Percentiles rank a stretch among this genome's conserved stretches.
These are phyloP conservation scores for Carallia pectinifolia DNA, from an alignment of 345 rosid genomes.

Conservation along the genomic window DNA sequence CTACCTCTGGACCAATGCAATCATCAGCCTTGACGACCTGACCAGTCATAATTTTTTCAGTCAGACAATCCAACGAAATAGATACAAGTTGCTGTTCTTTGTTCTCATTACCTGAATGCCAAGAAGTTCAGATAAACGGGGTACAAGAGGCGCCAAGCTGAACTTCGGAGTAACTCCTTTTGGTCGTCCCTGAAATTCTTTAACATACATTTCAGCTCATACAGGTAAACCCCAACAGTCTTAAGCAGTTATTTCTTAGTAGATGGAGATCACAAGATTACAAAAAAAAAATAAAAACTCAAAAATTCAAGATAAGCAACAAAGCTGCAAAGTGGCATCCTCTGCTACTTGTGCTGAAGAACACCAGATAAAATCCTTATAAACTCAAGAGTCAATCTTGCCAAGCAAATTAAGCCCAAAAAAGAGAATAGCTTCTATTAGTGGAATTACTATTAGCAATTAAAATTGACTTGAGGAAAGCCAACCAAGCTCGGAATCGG, in stretches of 20 bases:
- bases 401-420: too few relatives aligned
- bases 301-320: neutral
- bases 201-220: constrained; percentile 8
- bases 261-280: too few relatives aligned
- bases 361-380: too few relatives aligned
- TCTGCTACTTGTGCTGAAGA: neutral
- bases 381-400: neutral
- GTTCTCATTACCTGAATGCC: constrained; percentile 62
- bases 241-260: neutral
- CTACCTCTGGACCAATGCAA: constrained; percentile 88
- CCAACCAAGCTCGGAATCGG: too few relatives aligned
- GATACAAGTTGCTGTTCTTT: neutral
- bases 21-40: constrained; percentile 69
- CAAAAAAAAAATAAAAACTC: neutral
- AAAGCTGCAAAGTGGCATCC: neutral
- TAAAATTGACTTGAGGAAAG: too few relatives aligned
- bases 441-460: too few relatives aligned
- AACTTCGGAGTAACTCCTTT: constrained; percentile 88
- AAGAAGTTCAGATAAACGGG: constrained; percentile 77
- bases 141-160: constrained; percentile 90
- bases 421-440: too few relatives aligned
- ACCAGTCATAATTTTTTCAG: neutral
- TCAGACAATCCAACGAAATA: neutral
- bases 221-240: neutral
- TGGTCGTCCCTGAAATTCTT: constrained; percentile 67